These are phyloP conservation scores for Chlamydomonas incerta DNA, from an alignment of 139 green algal species.

Conservation along the genomic window DNA sequence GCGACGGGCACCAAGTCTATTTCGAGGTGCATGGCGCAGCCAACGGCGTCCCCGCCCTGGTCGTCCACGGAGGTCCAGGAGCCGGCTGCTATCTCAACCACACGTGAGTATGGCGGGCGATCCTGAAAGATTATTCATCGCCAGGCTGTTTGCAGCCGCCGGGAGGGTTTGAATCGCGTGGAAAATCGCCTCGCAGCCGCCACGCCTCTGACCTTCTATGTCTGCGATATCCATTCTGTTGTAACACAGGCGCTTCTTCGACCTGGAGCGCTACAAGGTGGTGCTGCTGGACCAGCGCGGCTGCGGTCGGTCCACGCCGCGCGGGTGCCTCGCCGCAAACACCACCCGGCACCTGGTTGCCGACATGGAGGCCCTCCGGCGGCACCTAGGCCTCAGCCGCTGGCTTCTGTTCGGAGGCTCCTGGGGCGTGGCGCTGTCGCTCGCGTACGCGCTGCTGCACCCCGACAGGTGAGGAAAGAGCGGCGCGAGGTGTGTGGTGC, in stretches of 20 bases:
- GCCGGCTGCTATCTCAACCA: conserved; percentile 74
- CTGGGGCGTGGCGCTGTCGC: conserved; percentile 73
- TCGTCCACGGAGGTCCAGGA: conserved; percentile 79
- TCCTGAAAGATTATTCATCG: too few species aligned
- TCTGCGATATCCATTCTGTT: too few species aligned
- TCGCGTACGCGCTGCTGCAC: conserved; percentile 74
- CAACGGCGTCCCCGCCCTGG: conserved; percentile 54
- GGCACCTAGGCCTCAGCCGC: conserved; percentile 54
- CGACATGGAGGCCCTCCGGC: conserved; percentile 73
- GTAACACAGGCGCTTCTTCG: conserved; percentile 81
- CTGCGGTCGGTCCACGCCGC: conserved; percentile 68
- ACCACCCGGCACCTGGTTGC: conserved; percentile 65
- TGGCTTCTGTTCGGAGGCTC: conserved; percentile 82
- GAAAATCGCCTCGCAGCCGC: too few species aligned
- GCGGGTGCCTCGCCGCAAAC: conserved; percentile 69
- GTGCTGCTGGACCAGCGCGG: conserved; percentile 82
- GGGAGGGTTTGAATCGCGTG: background rate
- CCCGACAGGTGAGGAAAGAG: conserved; percentile 40
- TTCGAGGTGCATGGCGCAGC: conserved; percentile 69
- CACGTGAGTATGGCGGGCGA: too few species aligned
- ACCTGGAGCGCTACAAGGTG: conserved; percentile 68
- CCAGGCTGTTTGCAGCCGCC: too few species aligned
- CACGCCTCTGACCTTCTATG: too few species aligned
- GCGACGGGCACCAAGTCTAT: conserved; percentile 57
- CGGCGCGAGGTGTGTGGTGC: too few species aligned